These are phyloP conservation scores for Lizonia empirigonia DNA, from an alignment of 2,329 filamentous ascomycete species.

Conservation along the genomic window DNA sequence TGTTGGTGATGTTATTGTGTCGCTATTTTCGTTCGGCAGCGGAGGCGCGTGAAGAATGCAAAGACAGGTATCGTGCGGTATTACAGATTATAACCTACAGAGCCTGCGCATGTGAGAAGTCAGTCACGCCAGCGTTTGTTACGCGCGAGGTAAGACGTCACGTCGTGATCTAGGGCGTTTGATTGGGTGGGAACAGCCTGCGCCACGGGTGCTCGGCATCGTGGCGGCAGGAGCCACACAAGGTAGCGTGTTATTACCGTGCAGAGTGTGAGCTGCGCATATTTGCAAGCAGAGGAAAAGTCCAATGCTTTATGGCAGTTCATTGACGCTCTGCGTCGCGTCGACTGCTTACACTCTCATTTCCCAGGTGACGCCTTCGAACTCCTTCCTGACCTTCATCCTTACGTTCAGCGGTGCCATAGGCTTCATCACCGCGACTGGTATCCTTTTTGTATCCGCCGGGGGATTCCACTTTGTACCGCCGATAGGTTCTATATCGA, in stretches of 20 bases:
- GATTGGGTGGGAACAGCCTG: slow-evolving; percentile 2
- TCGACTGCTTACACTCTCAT: slow-evolving; percentile 7
- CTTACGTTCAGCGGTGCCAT: slow-evolving; percentile 13
- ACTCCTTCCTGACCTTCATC: slow-evolving; percentile 23
- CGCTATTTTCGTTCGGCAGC: background rate
- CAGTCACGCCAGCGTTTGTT: slow-evolving; percentile 12
- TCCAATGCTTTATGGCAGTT: background rate
- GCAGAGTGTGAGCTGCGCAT: background rate
- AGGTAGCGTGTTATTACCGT: background rate
- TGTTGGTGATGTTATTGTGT: background rate
- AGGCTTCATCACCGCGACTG: slow-evolving; percentile 30
- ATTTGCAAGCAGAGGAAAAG: background rate
- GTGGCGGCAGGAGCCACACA: background rate
- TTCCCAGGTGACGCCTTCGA: slow-evolving; percentile 23
- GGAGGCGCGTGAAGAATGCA: slow-evolving; percentile 5
- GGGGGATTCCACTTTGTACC: slow-evolving; percentile 27
- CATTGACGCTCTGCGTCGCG: background rate
- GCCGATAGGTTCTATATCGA: slow-evolving; percentile 34
- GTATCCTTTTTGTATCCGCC: slow-evolving; percentile 26
- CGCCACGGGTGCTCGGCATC: slow-evolving; percentile 10
- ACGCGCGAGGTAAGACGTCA: slow-evolving; percentile 14
- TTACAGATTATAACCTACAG: background rate
- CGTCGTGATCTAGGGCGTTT: background rate
- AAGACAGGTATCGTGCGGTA: background rate
- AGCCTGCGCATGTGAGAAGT: background rate